These are phyloP conservation scores for Pseudocercospora fuligena DNA, from an alignment of 2,329 filamentous ascomycete species.

Conservation along the genomic window DNA sequence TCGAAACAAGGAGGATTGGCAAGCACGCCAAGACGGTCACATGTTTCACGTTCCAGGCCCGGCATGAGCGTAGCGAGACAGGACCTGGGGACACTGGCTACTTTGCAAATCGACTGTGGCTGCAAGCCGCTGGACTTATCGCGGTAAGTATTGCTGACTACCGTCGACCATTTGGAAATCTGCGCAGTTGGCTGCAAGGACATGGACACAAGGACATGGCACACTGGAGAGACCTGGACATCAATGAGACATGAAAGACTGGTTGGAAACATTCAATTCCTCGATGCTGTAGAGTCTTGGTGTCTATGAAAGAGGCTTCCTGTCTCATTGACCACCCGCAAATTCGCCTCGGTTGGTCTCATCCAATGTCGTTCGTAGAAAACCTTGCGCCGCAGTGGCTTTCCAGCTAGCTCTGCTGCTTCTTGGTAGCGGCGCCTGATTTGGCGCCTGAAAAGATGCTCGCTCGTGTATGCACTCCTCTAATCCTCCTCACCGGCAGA, in stretches of 20 bases:
- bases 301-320: neutral
- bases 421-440: neutral
- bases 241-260: neutral
- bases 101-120: no score
- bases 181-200: neutral
- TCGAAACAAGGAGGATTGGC: no score
- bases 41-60: no score
- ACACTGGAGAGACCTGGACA: neutral
- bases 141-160: no score
- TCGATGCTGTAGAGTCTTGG: neutral
- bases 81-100: no score
- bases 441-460: neutral
- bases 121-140: no score
- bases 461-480: neutral
- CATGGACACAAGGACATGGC: neutral
- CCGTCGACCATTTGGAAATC: neutral
- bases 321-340: neutral
- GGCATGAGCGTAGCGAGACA: no score
- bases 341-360: neutral
- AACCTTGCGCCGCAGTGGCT: neutral
- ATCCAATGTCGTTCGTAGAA: neutral
- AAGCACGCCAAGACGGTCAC: no score
- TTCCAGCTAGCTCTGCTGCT: neutral
- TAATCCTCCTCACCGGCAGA: neutral
- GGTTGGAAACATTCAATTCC: neutral